A percentile compares a stretch with the other conserved stretches of the same genome.
phyloP scores from a whole-genome alignment of 2,329 filamentous ascomycete species.

The Colletotrichum sp. region DNA sequence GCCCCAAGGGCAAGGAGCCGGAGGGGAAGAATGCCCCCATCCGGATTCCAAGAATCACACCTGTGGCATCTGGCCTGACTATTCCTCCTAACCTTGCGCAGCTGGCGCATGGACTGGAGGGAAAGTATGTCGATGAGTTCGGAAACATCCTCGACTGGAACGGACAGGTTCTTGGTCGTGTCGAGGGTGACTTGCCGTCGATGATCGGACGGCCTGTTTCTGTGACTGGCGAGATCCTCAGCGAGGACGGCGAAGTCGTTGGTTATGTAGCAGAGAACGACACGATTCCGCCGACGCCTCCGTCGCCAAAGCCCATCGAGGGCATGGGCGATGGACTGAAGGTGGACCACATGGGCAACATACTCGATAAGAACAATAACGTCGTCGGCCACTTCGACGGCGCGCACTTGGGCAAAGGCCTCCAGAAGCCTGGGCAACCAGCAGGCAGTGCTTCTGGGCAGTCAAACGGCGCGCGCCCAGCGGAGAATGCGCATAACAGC shows the following conservation, averaged over 20 bases:
- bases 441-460: neutral
- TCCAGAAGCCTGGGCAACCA: conserved; percentile 42
- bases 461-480: neutral
- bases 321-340: conserved; percentile 43
- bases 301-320: conserved; percentile 32
- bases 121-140: conserved; percentile 57
- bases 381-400: conserved; percentile 53
- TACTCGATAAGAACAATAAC: conserved; percentile 48
- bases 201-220: conserved; percentile 57
- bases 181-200: conserved; percentile 58
- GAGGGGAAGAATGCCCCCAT: conserved; percentile 28
- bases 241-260: conserved; percentile 45
- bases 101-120: conserved; percentile 48
- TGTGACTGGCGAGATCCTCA: conserved; percentile 50
- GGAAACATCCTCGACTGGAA: conserved; percentile 57
- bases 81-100: conserved; percentile 32
- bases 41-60: conserved; percentile 45
- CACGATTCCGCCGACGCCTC: conserved; percentile 26
- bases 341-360: conserved; percentile 51
- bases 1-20: neutral
- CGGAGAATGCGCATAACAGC: conserved; percentile 27
- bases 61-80: conserved; percentile 38
- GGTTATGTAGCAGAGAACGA: conserved; percentile 51
- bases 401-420: conserved; percentile 36
- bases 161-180: conserved; percentile 56